phyloP scores from a whole-genome alignment of 805 yeast species.

The Wickerhamomyces xylosicus region DNA sequence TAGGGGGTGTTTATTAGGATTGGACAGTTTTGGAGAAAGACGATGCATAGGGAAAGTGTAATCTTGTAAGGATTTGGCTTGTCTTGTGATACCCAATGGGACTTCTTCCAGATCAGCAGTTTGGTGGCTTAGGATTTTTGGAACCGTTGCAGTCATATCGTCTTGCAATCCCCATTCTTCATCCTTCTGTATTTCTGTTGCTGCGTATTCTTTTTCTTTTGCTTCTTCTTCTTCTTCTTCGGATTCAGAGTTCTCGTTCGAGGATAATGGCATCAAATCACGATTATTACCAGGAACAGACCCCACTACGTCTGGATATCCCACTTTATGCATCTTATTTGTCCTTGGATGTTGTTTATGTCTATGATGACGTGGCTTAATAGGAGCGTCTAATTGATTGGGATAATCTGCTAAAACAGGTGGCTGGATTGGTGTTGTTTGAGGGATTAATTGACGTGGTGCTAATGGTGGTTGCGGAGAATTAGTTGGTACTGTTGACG shows the following conservation, averaged over 20 bases:
- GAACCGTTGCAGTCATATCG: constrained; percentile 12
- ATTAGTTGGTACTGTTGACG: constrained; percentile 46
- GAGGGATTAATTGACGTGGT: constrained; percentile 61
- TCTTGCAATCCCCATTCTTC: constrained; percentile 9
- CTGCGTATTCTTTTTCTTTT: no score
- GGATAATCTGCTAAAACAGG: constrained; percentile 69
- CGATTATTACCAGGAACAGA: constrained; percentile 46
- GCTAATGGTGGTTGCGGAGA: constrained; percentile 47
- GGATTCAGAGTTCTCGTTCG: constrained; percentile 29
- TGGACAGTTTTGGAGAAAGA: constrained; percentile 56
- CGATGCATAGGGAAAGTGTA: constrained; percentile 87
- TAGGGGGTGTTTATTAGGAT: constrained; percentile 74
- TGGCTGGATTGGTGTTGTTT: constrained; percentile 67
- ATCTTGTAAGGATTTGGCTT: constrained; percentile 57
- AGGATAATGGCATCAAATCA: constrained; percentile 47
- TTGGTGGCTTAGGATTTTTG: constrained; percentile 36
- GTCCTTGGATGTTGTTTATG: constrained; percentile 12
- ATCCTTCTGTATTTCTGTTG: no score
- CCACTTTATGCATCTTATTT: neutral
- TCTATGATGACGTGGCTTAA: constrained; percentile 31
- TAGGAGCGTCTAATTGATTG: constrained; percentile 64
- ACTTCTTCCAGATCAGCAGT: constrained; percentile 95
- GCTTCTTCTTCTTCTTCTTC: constrained; percentile 19
- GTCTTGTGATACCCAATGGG: constrained; percentile 88
- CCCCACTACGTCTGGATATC: neutral